Conservation (phyloP, 257 asterid genomes). For the Solanum tarijense region DNA sequence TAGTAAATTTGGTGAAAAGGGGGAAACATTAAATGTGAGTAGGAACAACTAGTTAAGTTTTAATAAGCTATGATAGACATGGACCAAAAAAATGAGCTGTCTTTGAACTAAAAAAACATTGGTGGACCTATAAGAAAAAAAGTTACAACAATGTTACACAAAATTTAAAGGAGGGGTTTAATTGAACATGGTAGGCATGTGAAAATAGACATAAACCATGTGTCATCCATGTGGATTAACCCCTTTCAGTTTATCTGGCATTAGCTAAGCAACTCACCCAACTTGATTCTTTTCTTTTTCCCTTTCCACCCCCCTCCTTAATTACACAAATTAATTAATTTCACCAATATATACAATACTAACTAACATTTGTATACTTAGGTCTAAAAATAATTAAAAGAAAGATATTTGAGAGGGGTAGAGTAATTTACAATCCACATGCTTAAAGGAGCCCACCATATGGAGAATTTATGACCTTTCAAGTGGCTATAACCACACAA, state of each 20-base stretch:
- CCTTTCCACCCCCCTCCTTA: background rate
- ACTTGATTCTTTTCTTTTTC: slow-evolving; percentile 2
- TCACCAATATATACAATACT: background rate
- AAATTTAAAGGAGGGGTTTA: slow-evolving; percentile 18
- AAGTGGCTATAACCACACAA: slow-evolving; percentile 23
- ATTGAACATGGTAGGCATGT: slow-evolving; percentile 71
- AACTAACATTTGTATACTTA: background rate
- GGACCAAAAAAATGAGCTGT: slow-evolving; percentile 39
- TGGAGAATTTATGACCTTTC: slow-evolving; percentile 18
- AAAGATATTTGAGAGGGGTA: slow-evolving; percentile 5
- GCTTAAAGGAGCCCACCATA: slow-evolving; percentile 20
- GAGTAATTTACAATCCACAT: slow-evolving; percentile 9
- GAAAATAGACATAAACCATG: slow-evolving; percentile 38
- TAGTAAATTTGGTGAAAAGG: background rate
- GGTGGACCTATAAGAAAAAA: slow-evolving; percentile 29
- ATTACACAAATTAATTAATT: background rate
- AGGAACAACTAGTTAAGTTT: background rate
- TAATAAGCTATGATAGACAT: slow-evolving; percentile 2
- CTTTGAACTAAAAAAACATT: slow-evolving; percentile 16
- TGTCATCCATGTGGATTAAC: slow-evolving; percentile 27
- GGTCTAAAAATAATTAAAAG: background rate
- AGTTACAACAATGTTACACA: slow-evolving; percentile 31
- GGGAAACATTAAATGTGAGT: background rate
- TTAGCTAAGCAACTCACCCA: slow-evolving; percentile 23
- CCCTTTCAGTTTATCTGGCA: slow-evolving; percentile 28